Evolutionary conservation across 2,329 filamentous ascomycete genomes (phyloP).

Genomic region (Rachicladosporium sp.): DNA sequence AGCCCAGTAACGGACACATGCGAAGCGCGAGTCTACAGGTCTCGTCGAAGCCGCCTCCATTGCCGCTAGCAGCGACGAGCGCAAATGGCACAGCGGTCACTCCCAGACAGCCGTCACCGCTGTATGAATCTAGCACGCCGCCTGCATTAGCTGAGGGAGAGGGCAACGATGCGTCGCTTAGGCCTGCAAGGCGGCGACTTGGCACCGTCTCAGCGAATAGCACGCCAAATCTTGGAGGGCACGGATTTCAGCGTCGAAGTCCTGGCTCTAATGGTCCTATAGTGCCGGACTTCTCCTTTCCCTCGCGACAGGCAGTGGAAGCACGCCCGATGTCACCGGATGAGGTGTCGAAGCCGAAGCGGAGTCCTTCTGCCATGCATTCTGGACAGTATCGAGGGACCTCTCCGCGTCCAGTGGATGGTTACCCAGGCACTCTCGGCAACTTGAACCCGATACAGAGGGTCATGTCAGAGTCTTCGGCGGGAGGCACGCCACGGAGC

Average conservation of each 20-base stretch:
- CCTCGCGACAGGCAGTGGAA: constrained; percentile 4
- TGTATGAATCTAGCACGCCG: constrained; percentile 28
- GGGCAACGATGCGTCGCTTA: constrained; percentile 8
- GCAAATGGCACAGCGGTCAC: constrained; percentile 3
- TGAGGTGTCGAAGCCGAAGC: constrained; percentile 17
- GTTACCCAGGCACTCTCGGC: constrained; percentile 27
- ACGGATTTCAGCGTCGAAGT: constrained; percentile 5
- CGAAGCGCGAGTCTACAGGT: constrained; percentile 76
- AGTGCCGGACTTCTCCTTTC: constrained; percentile 19
- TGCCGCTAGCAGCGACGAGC: constrained; percentile 7
- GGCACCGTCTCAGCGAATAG: constrained; percentile 19
- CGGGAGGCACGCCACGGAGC: constrained; percentile 68
- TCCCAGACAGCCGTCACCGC: constrained; percentile 28
- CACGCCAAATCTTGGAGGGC: constrained; percentile 18
- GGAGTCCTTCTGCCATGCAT: constrained; percentile 22
- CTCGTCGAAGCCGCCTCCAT: constrained; percentile 29
- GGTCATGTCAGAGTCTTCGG: constrained; percentile 66
- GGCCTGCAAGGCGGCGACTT: constrained; percentile 15
- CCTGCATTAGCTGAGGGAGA: constrained; percentile 10
- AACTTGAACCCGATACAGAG: constrained; percentile 50
- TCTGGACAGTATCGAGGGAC: constrained; percentile 20
- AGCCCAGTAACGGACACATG: constrained; percentile 53
- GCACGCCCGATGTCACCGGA: constrained; percentile 12
- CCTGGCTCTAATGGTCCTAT: constrained; percentile 6
- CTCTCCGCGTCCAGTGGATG: constrained; percentile 24